Base-by-base conservation (phyloP, 306 rosid genomes). In the Gastrolobium villosum region DNA sequence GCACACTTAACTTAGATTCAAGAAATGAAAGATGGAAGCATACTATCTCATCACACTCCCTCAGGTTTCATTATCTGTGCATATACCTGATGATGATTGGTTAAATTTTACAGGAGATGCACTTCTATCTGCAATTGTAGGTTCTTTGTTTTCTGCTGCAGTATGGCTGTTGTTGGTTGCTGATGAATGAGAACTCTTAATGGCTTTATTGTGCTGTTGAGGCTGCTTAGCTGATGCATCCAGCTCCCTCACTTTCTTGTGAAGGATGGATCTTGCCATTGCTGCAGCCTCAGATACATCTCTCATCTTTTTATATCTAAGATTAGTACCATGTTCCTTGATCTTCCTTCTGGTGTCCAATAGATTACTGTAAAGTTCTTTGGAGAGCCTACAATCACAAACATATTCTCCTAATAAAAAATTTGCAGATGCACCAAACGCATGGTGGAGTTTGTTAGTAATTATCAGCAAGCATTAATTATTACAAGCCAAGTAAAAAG, bases 261-360 rank as follows among this genome's bases (percentile, higher is more conserved):
- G 96, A 86, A 95, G 65, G 65, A 70, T 71, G 75, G 98, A 95
- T 52, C 97, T 92, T 72, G 98, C 88, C 86, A 65, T 85, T 54
- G 90, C 83, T 45, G 96, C 98, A 81, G 88, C 90, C 76, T 87
- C 89, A 2, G 94, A 81, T 73, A 93, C 83, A 68, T 87, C 86
- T 85, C 81, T 85, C 88, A 90, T 79, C 83, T 93, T 91, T 83
- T 82, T 86, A 35, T 73, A 77, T 44, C 86, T 83, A 75, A 84
- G 84, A 71, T 86, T 78, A 40, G 83, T 68, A 61, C 82, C 62
- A 64, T 95, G 91, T 84, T 89, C 86, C 72, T 31, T 57, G 56
- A 88, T 87, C 87, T 88, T 91, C 82, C 86, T 91, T 84, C 57
- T 81, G 72, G 90, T 82, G 74, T 70, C 81, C 88, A 91, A 76